Conservation (phyloP, 176 grass and related monocot species). For the Phoenix roebelenii region DNA sequence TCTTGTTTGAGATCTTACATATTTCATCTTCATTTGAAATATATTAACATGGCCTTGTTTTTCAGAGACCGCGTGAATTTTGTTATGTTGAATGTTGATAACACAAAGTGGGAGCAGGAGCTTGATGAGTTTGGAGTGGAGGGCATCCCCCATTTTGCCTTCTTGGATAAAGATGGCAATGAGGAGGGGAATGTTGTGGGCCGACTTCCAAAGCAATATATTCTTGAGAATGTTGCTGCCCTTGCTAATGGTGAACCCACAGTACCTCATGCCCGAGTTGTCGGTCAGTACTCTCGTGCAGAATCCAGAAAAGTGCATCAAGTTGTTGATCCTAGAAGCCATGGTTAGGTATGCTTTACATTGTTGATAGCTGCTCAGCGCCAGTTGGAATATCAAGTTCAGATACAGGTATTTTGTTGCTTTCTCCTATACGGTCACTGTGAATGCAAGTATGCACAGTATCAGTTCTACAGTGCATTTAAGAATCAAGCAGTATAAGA, state of each 20-base stretch:
- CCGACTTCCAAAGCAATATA: conserved; percentile 64
- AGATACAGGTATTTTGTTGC: no score
- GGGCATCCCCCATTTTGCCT: conserved; percentile 91
- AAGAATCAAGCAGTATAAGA: no score
- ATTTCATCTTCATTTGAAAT: no score
- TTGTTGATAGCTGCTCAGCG: no score
- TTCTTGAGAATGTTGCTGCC: conserved; percentile 82
- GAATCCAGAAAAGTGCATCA: conserved; percentile 73
- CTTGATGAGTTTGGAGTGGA: conserved; percentile 97
- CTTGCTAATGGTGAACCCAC: conserved; percentile 65
- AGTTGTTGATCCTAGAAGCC: conserved; percentile 86
- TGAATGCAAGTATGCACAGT: no score
- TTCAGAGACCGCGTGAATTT: conserved; percentile 75
- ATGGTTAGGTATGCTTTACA: conserved; percentile 36
- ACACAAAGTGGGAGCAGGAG: conserved; percentile 97
- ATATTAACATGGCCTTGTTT: conserved; percentile 1
- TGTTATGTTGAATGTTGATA: conserved; percentile 97
- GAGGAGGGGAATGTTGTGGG: conserved; percentile 94
- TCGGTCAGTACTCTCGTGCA: conserved; percentile 65
- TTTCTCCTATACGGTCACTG: no score
- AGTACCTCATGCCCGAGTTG: conserved; percentile 68
- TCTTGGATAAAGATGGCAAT: conserved; percentile 86
- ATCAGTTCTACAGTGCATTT: no score
- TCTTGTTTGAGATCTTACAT: no score
- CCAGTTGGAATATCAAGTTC: no score